Percentiles rank a stretch among this genome's conserved stretches.
Evolutionary conservation across 768 basidiomycete species (phyloP).

Genomic region (Phaffia australis): DNA sequence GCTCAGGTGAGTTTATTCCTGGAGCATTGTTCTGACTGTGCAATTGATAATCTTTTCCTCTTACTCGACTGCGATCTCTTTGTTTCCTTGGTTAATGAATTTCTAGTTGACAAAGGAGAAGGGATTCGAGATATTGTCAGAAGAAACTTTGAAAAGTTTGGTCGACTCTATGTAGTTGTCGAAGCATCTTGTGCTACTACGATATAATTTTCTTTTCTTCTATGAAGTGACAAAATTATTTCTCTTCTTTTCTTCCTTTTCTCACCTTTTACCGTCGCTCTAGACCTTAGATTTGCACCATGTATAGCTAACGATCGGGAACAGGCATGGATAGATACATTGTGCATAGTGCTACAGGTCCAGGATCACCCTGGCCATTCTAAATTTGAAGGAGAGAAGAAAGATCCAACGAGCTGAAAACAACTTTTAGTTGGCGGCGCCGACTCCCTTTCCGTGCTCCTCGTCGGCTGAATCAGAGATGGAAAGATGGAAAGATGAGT

Average conservation of each 20-base stretch:
- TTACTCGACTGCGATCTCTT: background rate
- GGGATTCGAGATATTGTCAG: conserved; percentile 84
- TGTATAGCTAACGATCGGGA: too few relatives aligned
- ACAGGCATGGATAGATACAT: too few relatives aligned
- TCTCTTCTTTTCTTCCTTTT: background rate
- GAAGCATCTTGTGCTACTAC: background rate
- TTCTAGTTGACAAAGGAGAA: conserved; percentile 61
- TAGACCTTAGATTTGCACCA: too few relatives aligned
- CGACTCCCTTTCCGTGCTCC: too few relatives aligned
- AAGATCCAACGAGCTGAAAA: too few relatives aligned
- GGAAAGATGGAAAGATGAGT: too few relatives aligned
- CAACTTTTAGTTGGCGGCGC: too few relatives aligned
- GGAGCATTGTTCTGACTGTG: background rate
- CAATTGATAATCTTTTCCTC: background rate
- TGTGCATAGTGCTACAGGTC: too few relatives aligned
- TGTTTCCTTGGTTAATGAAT: background rate
- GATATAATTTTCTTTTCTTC: conserved; percentile 10
- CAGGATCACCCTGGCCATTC: too few relatives aligned
- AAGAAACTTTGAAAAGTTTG: conserved; percentile 65
- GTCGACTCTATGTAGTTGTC: conserved; percentile 54
- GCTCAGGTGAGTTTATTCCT: conserved; percentile 57
- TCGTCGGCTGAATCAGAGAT: too few relatives aligned
- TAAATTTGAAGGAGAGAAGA: too few relatives aligned
- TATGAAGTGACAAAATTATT: background rate
- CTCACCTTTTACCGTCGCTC: too few relatives aligned